phyloP scores from a whole-genome alignment of 371 early-diverging fungal species.

The Blakeslea trispora region DNA sequence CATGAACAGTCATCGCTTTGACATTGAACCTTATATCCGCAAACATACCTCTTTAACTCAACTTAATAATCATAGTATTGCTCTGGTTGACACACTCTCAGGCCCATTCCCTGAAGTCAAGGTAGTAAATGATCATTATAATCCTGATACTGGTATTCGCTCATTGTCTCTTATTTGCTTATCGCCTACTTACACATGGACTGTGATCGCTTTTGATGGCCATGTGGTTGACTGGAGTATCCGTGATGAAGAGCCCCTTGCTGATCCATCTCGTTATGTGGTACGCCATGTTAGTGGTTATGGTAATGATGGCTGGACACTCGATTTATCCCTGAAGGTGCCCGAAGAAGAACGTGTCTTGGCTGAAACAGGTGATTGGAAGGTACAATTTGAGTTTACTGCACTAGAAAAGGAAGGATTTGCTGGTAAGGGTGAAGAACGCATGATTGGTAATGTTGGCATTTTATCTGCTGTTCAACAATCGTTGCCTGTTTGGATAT shows the following conservation, averaged over 20 bases:
- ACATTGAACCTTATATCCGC: slow-evolving; percentile 55
- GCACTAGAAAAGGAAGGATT: slow-evolving; percentile 61
- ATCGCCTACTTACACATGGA: slow-evolving; percentile 69
- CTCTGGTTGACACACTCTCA: slow-evolving; percentile 28
- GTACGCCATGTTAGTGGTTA: slow-evolving; percentile 70
- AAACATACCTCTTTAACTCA: slow-evolving; percentile 14
- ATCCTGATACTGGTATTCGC: slow-evolving; percentile 52
- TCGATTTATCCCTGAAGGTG: slow-evolving; percentile 47
- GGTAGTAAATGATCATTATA: slow-evolving; percentile 52
- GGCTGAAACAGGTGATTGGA: slow-evolving; percentile 41
- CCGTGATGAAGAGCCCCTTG: slow-evolving; percentile 45
- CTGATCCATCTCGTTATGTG: slow-evolving; percentile 48
- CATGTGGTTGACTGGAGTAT: slow-evolving; percentile 67
- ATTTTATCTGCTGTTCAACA: slow-evolving; percentile 54
- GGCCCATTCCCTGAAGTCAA: slow-evolving; percentile 47
- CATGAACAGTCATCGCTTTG: slow-evolving; percentile 63
- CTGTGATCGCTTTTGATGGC: slow-evolving; percentile 65
- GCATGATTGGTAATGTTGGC: slow-evolving; percentile 54
- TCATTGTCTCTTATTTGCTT: slow-evolving; percentile 54
- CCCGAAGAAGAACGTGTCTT: slow-evolving; percentile 49
- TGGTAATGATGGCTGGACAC: slow-evolving; percentile 59
- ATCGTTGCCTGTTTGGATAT: slow-evolving; percentile 62
- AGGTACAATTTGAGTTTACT: slow-evolving; percentile 51
- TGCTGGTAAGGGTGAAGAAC: slow-evolving; percentile 53
- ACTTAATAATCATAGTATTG: background rate